Evolutionary conservation across 177 flowering plant species (phyloP).

Genomic region (Vitis hybrid): DNA sequence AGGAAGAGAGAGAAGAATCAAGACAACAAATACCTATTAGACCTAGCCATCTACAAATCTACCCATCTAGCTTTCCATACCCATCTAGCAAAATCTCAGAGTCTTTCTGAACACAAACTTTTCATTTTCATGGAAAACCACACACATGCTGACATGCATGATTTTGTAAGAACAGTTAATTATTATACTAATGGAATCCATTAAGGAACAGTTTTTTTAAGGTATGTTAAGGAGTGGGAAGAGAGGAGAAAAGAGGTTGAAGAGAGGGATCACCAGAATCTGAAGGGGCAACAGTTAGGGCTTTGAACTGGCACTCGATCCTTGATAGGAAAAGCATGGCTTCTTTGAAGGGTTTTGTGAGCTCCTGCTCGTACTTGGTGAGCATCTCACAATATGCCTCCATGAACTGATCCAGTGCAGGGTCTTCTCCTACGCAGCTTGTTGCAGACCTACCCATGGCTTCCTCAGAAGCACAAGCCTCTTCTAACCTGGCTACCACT

Average conservation of each 20-base stretch:
- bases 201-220: neutral
- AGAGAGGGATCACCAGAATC: constrained; percentile 39
- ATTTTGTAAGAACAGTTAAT: neutral
- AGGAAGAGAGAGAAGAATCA: neutral
- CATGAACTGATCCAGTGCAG: constrained; percentile 97
- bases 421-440: constrained; percentile 71
- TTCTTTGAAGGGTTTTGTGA: constrained; percentile 88
- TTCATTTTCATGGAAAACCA: neutral
- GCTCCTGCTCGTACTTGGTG: constrained; percentile 85
- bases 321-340: constrained; percentile 87
- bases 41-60: neutral
- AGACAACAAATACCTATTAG: neutral
- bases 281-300: constrained; percentile 53
- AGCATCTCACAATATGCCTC: constrained; percentile 98
- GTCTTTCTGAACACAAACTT: neutral
- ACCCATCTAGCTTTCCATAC: neutral
- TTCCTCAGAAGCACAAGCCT: constrained; percentile 53
- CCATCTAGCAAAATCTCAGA: neutral
- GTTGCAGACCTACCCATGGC: constrained; percentile 25
- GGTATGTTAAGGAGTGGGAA: neutral
- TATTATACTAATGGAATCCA: neutral
- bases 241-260: neutral
- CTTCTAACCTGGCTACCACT: constrained; percentile 79
- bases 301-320: constrained; percentile 84
- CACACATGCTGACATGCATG: neutral